Conservation (phyloP, 1,139 yeast genomes). For the Suhomyces kunorum region DNA sequence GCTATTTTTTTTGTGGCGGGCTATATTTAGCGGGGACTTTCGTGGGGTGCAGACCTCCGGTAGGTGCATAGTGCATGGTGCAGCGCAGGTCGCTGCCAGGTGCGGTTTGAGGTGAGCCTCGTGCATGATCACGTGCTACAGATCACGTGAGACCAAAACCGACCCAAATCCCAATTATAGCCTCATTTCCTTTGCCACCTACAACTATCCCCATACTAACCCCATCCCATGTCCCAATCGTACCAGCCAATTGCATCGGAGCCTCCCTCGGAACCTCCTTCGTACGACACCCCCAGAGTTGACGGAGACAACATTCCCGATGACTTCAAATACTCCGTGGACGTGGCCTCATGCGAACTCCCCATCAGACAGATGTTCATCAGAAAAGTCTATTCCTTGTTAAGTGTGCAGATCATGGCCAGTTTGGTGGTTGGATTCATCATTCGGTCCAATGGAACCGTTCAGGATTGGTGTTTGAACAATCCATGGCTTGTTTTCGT, state of each 20-base stretch:
- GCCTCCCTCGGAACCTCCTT: constrained; percentile 11
- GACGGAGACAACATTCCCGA: constrained; percentile 58
- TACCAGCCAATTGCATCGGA: constrained; percentile 9
- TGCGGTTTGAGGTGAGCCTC: too few relatives aligned
- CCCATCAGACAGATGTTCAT: constrained; percentile 75
- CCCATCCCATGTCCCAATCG: constrained; percentile 6
- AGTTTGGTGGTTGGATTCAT: constrained; percentile 63
- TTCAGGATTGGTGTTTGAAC: constrained; percentile 59
- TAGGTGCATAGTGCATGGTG: not conserved
- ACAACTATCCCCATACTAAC: not conserved
- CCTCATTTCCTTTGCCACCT: not conserved
- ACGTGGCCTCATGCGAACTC: constrained; percentile 76
- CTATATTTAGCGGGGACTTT: too few relatives aligned
- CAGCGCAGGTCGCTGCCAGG: too few relatives aligned
- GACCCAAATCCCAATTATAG: too few relatives aligned
- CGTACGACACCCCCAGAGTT: constrained; percentile 27
- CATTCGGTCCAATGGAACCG: constrained; percentile 48
- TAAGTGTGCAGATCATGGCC: constrained; percentile 61
- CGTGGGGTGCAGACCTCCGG: not conserved
- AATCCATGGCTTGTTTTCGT: constrained; percentile 65
- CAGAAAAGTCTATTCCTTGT: constrained; percentile 75
- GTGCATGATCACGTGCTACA: not conserved
- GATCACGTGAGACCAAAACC: not conserved
- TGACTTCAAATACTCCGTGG: constrained; percentile 81
- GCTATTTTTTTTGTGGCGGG: too few relatives aligned